phyloP scores from a whole-genome alignment of 805 yeast species.

The Osmozyma mogii region DNA sequence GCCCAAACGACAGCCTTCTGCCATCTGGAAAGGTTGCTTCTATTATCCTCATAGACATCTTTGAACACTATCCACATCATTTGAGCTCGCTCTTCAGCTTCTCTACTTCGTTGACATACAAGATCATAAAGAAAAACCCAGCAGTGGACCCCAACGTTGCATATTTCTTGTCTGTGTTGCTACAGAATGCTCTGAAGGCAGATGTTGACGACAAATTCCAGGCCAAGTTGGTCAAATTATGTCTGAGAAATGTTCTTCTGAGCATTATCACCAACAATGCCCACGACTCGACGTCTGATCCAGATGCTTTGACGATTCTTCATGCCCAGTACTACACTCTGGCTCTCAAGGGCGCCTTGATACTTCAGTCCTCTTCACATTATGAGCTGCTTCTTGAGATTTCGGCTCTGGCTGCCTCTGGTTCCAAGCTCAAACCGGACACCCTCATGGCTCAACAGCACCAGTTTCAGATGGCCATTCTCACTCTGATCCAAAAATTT shows the following conservation, averaged over 20 bases:
- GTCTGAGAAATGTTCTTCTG: constrained; percentile 19
- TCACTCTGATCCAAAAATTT: constrained; percentile 23
- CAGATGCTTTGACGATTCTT: constrained; percentile 14
- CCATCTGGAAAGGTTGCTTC: constrained; percentile 17
- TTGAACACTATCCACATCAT: constrained; percentile 29
- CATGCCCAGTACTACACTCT: constrained; percentile 25
- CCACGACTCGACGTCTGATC: constrained; percentile 3
- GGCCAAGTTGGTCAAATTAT: constrained; percentile 26
- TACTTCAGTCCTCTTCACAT: constrained; percentile 26
- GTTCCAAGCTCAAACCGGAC: constrained; percentile 36
- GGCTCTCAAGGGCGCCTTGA: constrained; percentile 23
- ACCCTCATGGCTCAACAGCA: constrained; percentile 33
- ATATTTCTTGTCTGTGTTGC: constrained; percentile 22
- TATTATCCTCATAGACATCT: constrained; percentile 28
- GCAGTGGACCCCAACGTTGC: constrained; percentile 18
- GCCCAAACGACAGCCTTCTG: constrained; percentile 11
- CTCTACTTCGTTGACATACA: constrained; percentile 29
- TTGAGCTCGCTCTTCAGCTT: constrained; percentile 28
- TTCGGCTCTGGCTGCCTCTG: constrained; percentile 27
- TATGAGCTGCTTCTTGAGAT: constrained; percentile 30
- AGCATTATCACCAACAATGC: constrained; percentile 8
- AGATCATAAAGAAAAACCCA: constrained; percentile 30
- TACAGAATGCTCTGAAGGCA: constrained; percentile 26
- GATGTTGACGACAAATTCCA: constrained; percentile 35
- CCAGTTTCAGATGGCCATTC: constrained; percentile 24